These are phyloP conservation scores for Jaenimonas drosophilae DNA, from an alignment of 208 protist species.

Conservation along the genomic window DNA sequence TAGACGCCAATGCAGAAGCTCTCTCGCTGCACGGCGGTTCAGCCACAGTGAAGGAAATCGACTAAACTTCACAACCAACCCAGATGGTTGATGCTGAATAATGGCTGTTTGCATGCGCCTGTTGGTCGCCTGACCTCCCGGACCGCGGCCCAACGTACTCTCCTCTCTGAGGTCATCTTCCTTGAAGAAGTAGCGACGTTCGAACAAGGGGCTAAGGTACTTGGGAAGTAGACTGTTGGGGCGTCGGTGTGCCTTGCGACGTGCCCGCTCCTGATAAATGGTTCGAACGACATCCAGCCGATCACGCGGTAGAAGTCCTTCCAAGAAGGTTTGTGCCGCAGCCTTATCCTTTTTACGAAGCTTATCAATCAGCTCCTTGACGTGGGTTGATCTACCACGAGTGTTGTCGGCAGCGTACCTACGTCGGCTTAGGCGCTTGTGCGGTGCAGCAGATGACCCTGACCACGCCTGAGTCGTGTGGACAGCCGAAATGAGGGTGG, in stretches of 20 bases:
- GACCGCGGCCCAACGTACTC: conserved; percentile 70
- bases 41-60: conserved; percentile 80
- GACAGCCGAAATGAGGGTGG: too few relatives aligned
- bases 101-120: conserved; percentile 78
- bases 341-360: conserved; percentile 27
- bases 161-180: conserved; percentile 70
- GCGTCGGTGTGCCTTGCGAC: conserved; percentile 15
- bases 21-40: conserved; percentile 68
- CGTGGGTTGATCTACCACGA: conserved; percentile 28
- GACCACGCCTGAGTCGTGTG: too few relatives aligned
- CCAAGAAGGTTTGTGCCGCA: conserved; percentile 24
- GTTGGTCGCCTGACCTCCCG: conserved; percentile 84
- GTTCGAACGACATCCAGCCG: conserved; percentile 53
- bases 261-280: conserved; percentile 16
- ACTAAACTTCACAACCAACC: conserved; percentile 72
- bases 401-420: conserved; percentile 57
- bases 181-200: conserved; percentile 60
- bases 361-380: conserved; percentile 30
- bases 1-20: conserved; percentile 61
- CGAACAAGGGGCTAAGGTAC: conserved; percentile 52
- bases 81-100: conserved; percentile 48
- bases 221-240: conserved; percentile 17
- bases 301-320: conserved; percentile 43
- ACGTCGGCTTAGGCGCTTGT: conserved; percentile 28
- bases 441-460: too few relatives aligned